Base-by-base conservation (phyloP, 2,329 filamentous ascomycete genomes). In the Trichoderma gracile region DNA sequence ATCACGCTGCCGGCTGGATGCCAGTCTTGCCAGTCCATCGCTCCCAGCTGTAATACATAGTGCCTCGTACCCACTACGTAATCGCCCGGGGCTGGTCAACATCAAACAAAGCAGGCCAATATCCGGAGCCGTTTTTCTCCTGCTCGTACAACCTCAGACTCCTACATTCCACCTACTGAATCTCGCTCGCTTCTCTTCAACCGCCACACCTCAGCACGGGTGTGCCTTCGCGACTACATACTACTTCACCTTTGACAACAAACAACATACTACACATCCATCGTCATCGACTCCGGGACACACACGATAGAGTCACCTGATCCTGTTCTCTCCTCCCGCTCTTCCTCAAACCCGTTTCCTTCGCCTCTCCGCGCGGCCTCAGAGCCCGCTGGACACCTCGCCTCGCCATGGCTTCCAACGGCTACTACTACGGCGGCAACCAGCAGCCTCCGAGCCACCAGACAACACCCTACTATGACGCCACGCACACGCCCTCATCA, bases 321-420 rank as follows among this genome's bases (percentile, higher is more conserved):
- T 21, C 43, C 5, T 27, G 5, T 9, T 19, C 50, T 3, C 4
- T n/a, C 47, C 47, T 49, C 30, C 45, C 21, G 40, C 45, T 15
- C 47, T 3, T 25, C 12, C 25, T 60, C 45, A 25, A 38, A 49
- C 27, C 46, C 30, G 23, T 59, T 12, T 17, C 7, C 25, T 58
- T n/a, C 47, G 3, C 60, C 27, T 25, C 46, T 61, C 46, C 33
- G 30, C 63, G 56, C 49, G 45, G 50, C 30, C 23, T 15, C 43
- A 63, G 52, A 59, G 65, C 46, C 46, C 42, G 59, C 43, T 43
- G 49, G 40, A 53, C 50, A 30, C 45, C 64, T 45, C 67, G 12
- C 66, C 68, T 68, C 74, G 80, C 60, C 70, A 89, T 89, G 87
- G 83, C 86, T 50, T 80, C 84, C 78, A 84, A 87, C 78, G 85